A percentile compares a stretch with the other conserved stretches of the same genome.
Conservation (phyloP, 352 stramenopile species). For the Globisporangium uncinulatum region DNA sequence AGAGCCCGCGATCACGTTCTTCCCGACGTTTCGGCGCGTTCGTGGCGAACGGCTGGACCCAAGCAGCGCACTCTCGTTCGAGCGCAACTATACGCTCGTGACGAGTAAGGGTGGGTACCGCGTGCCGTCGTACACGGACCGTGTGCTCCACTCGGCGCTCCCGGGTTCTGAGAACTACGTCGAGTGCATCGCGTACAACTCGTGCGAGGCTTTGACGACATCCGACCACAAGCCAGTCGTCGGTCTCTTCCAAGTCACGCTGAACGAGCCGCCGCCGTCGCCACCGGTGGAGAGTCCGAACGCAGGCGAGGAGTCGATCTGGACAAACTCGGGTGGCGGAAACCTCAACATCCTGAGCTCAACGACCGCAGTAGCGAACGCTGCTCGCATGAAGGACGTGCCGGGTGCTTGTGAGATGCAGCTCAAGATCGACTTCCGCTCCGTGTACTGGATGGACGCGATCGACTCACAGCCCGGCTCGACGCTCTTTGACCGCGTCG, state of each 20-base stretch:
- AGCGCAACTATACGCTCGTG: slow-evolving; percentile 59
- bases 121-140: slow-evolving; percentile 88
- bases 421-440: slow-evolving; percentile 63
- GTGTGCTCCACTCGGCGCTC: slow-evolving; percentile 80
- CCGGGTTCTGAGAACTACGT: slow-evolving; percentile 42
- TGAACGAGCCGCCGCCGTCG: slow-evolving; percentile 16
- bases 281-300: slow-evolving; percentile 8
- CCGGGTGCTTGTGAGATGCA: slow-evolving; percentile 49
- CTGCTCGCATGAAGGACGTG: slow-evolving; percentile 59
- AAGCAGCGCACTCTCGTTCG: slow-evolving; percentile 26
- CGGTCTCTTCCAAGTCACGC: slow-evolving; percentile 48
- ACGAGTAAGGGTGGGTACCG: slow-evolving; percentile 54
- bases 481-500: slow-evolving; percentile 49
- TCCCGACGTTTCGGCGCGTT: slow-evolving; percentile 73
- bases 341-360: slow-evolving; percentile 41
- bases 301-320: slow-evolving; percentile 13
- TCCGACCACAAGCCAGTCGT: slow-evolving; percentile 85
- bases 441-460: slow-evolving; percentile 64
- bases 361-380: slow-evolving; percentile 5
- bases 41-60: slow-evolving; percentile 37
- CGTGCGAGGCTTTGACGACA: slow-evolving; percentile 61
- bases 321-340: slow-evolving; percentile 38
- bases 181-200: slow-evolving; percentile 66
- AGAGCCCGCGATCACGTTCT: slow-evolving; percentile 66
- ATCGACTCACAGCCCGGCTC: slow-evolving; percentile 31